Evolutionary conservation across 2,329 filamentous ascomycete genomes (phyloP).

Genomic region (Shiraia sp.): DNA sequence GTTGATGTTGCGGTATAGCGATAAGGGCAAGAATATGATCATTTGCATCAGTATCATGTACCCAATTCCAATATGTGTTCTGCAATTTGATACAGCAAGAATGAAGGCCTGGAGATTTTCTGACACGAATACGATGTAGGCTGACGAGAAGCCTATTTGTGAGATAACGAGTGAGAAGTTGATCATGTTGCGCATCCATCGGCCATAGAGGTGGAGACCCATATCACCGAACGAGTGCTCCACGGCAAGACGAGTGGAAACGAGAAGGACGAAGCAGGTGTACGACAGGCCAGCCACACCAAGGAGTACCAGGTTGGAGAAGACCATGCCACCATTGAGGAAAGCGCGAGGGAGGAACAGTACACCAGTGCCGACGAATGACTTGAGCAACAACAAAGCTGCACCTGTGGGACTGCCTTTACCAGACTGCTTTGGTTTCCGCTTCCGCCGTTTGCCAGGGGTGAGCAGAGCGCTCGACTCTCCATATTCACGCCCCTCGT

Average conservation of each 20-base stretch:
- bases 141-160: slow-evolving; percentile 91
- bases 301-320: slow-evolving; percentile 90
- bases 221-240: slow-evolving; percentile 98
- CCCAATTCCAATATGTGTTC: slow-evolving; percentile 81
- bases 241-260: slow-evolving; percentile 80
- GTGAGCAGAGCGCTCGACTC: slow-evolving; percentile 84
- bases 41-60: slow-evolving; percentile 94
- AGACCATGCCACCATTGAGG: slow-evolving; percentile 95
- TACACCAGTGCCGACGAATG: slow-evolving; percentile 95
- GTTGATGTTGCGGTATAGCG: slow-evolving; percentile 92
- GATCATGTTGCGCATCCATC: slow-evolving; percentile 86
- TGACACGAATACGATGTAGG: slow-evolving; percentile 95
- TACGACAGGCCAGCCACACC: slow-evolving; percentile 85
- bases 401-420: slow-evolving; percentile 80
- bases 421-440: slow-evolving; percentile 76
- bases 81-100: slow-evolving; percentile 85
- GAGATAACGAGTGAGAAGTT: slow-evolving; percentile 91
- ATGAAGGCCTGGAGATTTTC: slow-evolving; percentile 96
- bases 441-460: slow-evolving; percentile 69
- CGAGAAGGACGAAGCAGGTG: slow-evolving; percentile 94
- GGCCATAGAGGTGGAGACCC: slow-evolving; percentile 87
- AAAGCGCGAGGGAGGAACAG: slow-evolving; percentile 92
- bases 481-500: slow-evolving; percentile 74
- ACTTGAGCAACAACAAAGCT: slow-evolving; percentile 86
- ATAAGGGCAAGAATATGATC: slow-evolving; percentile 91